A percentile compares a stretch with the other conserved stretches of the same genome.
phyloP scores from a whole-genome alignment of 2,329 filamentous ascomycete genomes.

The Uncinocarpus reesii region DNA sequence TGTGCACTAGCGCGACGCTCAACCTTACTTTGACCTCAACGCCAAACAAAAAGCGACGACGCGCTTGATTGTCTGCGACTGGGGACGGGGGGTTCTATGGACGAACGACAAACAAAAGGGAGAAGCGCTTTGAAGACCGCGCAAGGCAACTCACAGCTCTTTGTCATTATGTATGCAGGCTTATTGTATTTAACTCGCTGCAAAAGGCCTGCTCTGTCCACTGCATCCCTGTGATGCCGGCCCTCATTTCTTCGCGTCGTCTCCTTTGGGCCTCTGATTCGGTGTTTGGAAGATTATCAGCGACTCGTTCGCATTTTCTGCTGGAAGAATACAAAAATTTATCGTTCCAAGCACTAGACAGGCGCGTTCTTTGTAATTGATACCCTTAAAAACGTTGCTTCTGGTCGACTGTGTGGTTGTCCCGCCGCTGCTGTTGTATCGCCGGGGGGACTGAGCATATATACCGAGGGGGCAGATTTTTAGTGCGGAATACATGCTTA shows the following conservation, averaged over 20 bases:
- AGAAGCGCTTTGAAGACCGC: not conserved
- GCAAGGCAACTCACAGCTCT: not conserved
- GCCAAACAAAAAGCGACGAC: not conserved
- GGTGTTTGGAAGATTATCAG: not conserved
- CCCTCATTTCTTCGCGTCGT: not conserved
- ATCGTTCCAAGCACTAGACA: not conserved
- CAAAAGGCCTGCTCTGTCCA: not conserved
- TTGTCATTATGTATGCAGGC: not conserved
- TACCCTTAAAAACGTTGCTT: not conserved
- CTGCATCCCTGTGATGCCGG: conserved; percentile 2
- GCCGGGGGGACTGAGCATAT: not conserved
- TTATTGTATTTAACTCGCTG: not conserved
- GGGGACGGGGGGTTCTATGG: not conserved
- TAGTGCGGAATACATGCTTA: not conserved
- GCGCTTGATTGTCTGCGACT: not conserved
- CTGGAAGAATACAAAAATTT: not conserved
- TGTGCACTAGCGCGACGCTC: not conserved
- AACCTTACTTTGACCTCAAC: not conserved
- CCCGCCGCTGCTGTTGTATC: not conserved
- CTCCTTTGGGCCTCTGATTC: not conserved
- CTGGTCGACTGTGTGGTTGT: not conserved
- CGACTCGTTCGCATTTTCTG: not conserved
- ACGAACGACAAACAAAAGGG: not conserved
- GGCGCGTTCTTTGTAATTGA: not conserved
- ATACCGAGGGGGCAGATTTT: not conserved